A percentile compares a stretch with the other conserved stretches of the same genome.
These are phyloP conservation scores for Aristolochia contorta DNA, from an alignment of 164 flowering plant genomes.

Conservation along the genomic window DNA sequence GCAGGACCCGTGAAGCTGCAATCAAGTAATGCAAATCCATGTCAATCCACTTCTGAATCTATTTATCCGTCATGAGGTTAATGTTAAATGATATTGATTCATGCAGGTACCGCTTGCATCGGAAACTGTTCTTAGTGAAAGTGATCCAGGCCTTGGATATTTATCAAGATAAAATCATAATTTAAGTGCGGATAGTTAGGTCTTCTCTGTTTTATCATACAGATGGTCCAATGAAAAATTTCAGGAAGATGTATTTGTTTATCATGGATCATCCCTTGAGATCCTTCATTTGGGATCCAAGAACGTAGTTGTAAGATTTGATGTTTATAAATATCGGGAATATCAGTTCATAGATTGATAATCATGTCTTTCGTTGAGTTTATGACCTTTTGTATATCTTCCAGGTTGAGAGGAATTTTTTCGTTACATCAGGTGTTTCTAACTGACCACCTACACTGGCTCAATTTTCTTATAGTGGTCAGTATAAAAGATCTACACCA, in stretches of 20 bases:
- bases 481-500: too few relatives aligned
- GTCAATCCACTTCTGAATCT: background rate
- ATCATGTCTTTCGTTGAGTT: too few relatives aligned
- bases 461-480: too few relatives aligned
- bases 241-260: background rate
- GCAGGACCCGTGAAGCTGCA: constrained; percentile 70
- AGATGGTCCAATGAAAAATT: background rate
- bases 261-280: background rate
- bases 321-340: too few relatives aligned
- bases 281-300: too few relatives aligned
- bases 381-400: too few relatives aligned
- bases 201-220: background rate
- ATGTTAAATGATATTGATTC: background rate
- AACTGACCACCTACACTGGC: too few relatives aligned
- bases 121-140: constrained; percentile 56
- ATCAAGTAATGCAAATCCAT: constrained; percentile 41
- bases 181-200: constrained; percentile 19
- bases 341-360: too few relatives aligned
- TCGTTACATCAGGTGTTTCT: too few relatives aligned
- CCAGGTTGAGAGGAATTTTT: too few relatives aligned
- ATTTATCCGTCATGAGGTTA: background rate
- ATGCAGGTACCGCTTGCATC: constrained; percentile 74
- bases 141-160: constrained; percentile 61
- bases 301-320: too few relatives aligned
- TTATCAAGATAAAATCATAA: constrained; percentile 67